Conservation (phyloP, 2,329 filamentous ascomycete genomes). For the Colletotrichum orchidophilum region DNA sequence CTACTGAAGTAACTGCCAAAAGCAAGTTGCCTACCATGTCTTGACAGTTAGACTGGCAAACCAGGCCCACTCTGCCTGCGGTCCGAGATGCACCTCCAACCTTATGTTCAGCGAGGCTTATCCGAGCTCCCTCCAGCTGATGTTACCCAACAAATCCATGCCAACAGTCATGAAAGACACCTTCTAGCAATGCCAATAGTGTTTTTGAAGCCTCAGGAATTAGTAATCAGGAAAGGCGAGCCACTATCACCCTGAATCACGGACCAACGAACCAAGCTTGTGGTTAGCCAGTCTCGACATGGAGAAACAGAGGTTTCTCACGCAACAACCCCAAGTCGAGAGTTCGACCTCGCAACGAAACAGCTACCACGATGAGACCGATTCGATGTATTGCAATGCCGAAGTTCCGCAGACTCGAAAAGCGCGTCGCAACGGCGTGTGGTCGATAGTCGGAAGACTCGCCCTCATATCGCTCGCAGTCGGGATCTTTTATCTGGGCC, state of each 20-base stretch:
- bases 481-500: slow-evolving; percentile 12
- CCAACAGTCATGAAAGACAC: no score
- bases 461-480: slow-evolving; percentile 6
- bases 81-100: background rate
- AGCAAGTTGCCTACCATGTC: background rate
- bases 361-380: slow-evolving; percentile 14
- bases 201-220: background rate
- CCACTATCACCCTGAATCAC: background rate
- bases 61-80: background rate
- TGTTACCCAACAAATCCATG: background rate
- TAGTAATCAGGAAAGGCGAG: background rate
- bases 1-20: no score
- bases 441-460: background rate
- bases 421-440: background rate
- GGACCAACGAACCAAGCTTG: background rate
- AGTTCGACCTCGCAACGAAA: background rate
- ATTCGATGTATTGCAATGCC: background rate
- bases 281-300: background rate
- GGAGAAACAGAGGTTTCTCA: background rate
- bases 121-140: background rate
- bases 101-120: background rate
- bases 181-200: background rate
- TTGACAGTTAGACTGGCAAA: background rate
- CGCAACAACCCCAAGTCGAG: background rate
- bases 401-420: background rate